Base-by-base conservation (phyloP, 257 asterid species). In the Jasminum sambac region DNA sequence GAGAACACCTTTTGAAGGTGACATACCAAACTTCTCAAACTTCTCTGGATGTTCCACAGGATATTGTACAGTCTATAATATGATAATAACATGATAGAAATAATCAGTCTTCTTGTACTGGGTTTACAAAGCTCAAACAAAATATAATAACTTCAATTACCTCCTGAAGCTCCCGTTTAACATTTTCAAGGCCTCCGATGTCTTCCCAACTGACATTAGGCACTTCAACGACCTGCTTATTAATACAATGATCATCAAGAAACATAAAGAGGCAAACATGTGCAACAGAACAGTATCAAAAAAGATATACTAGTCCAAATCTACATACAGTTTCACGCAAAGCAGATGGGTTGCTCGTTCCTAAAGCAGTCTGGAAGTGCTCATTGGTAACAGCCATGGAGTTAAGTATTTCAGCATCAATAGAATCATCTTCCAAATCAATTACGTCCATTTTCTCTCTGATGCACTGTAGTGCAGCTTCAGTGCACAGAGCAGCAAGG, bases 1-100 rank as follows among this genome's bases (percentile, higher is more conserved):
- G 65, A 86, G 84, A 70, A 86, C 89, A 23, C 91, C 91, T 44
- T 84, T 86, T n/a, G 91, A 86, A 59, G 88, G 91, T 52, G 91
- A 86, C 91, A 86, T 86, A 10, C 91, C 91, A 70, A 86, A 86
- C 40, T 86, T 86, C 79, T 86, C 89, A 5, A 86, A 86, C 78
- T 84, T 86, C 72, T 86, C 91, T 17, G 88, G 91, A 74, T 86
- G 91, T 57, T 86, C 91, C 71, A 86, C 88, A 0, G 91, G 91
- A 79, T 86, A 86, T 74, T 86, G 91, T 52, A 86, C 91, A 61
- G 91, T 86, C 89, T 85, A 71, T 42, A 76, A 59, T n/a, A n/a
- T 1, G 36, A 30, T 30, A 30, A 79, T 36, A 36, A 19, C 34
- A 39, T 50, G 48, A 70, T 8, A 59, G 68, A 11, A 24, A 37